Evolutionary conservation across 1,284 basidiomycete species (phyloP).

Genomic region (Paramarasmius palmivorus): DNA sequence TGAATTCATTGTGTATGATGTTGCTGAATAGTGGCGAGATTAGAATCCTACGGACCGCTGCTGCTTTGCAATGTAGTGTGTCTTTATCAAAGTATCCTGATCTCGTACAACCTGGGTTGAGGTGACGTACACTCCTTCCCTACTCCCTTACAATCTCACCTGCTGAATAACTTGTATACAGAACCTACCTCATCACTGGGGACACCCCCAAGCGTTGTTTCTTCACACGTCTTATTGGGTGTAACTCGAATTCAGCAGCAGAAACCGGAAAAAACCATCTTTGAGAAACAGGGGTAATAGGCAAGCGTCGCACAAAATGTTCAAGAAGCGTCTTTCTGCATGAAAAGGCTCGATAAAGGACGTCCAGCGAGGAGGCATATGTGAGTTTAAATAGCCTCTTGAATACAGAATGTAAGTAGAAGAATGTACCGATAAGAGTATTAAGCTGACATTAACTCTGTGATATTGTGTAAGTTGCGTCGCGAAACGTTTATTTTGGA

Average conservation of each 20-base stretch:
- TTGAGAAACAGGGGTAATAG: conserved; percentile 65
- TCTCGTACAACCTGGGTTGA: conserved; percentile 55
- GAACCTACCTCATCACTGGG: conserved; percentile 58
- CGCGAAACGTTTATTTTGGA: too few relatives aligned
- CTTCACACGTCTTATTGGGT: conserved; percentile 68
- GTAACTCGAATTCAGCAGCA: conserved; percentile 55
- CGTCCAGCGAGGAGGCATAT: conserved; percentile 86
- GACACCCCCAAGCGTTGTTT: conserved; percentile 64
- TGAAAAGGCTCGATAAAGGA: conserved; percentile 75
- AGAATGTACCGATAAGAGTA: too few relatives aligned
- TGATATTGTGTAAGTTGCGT: too few relatives aligned
- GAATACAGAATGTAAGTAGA: too few relatives aligned
- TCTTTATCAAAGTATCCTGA: conserved; percentile 70
- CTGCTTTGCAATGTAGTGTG: conserved; percentile 63
- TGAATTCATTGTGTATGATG: conserved; percentile 4
- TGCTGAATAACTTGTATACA: conserved; percentile 16
- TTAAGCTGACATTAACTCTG: too few relatives aligned
- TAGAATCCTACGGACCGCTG: conserved; percentile 78
- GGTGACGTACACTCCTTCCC: too few relatives aligned
- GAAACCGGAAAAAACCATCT: conserved; percentile 48
- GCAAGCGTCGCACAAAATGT: conserved; percentile 75
- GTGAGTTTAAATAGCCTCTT: too few relatives aligned
- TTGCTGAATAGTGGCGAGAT: too few relatives aligned
- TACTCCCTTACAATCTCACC: too few relatives aligned
- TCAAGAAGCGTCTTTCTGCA: conserved; percentile 68